Conservation (phyloP, 768 basidiomycete species). For the Trichaptum fuscoviolaceum region DNA sequence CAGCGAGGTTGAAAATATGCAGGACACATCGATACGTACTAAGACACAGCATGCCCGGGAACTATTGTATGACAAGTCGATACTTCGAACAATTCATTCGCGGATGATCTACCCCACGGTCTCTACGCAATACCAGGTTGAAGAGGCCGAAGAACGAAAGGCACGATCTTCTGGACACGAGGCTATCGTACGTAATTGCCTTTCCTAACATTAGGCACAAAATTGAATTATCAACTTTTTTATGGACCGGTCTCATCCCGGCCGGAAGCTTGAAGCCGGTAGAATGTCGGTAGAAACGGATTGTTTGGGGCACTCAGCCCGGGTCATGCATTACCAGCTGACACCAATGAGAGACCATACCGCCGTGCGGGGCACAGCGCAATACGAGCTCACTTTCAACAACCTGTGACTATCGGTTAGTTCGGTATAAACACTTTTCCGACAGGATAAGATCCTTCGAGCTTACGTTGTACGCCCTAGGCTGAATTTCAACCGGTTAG, state of each 20-base stretch:
- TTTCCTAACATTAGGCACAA: neutral
- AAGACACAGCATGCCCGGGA: neutral
- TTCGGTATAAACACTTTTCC: too few species aligned
- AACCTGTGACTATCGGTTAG: too few species aligned
- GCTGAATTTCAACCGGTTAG: neutral
- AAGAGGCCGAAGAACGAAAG: neutral
- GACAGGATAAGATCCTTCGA: too few species aligned
- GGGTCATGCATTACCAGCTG: neutral
- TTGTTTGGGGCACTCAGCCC: neutral
- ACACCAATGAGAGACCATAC: neutral
- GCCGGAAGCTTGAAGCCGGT: neutral
- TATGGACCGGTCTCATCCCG: neutral
- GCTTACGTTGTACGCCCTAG: neutral
- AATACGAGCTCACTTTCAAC: neutral
- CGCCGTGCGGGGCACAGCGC: neutral
- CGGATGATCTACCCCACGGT: neutral
- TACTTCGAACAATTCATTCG: neutral
- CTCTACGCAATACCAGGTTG: neutral
- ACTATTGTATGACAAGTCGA: neutral
- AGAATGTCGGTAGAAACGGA: neutral
- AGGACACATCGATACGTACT: neutral
- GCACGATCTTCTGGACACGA: neutral
- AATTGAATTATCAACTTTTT: neutral
- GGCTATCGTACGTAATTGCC: neutral
- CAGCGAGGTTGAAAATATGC: neutral